Conservation (phyloP, 2,329 filamentous ascomycete genomes). For the Calonectria fujianensis region DNA sequence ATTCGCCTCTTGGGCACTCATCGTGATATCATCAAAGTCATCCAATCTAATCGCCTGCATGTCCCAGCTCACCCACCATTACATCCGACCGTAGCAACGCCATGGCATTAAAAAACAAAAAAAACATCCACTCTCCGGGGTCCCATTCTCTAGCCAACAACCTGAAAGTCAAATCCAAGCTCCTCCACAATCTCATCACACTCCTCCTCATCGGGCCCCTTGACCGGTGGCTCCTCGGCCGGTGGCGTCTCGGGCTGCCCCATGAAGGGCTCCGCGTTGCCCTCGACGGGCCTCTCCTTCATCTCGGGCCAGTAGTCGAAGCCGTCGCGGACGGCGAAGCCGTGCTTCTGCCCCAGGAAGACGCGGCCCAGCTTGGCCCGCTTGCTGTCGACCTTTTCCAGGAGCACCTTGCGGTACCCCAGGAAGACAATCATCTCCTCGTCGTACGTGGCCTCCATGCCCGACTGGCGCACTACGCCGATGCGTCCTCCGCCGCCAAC, state of each 20-base stretch:
- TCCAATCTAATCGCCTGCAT: background rate
- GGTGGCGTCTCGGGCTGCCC: background rate
- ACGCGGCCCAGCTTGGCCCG: slow-evolving; percentile 36
- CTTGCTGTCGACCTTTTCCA: slow-evolving; percentile 38
- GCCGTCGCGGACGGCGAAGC: slow-evolving; percentile 32
- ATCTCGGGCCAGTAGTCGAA: slow-evolving; percentile 39
- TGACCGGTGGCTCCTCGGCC: slow-evolving; percentile 18
- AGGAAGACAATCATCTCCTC: slow-evolving; percentile 41
- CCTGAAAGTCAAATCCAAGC: slow-evolving; percentile 30
- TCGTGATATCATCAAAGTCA: slow-evolving; percentile 21
- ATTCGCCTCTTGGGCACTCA: background rate
- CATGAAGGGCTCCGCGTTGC: slow-evolving; percentile 31
- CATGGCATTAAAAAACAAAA: background rate
- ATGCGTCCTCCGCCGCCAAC: slow-evolving; percentile 24
- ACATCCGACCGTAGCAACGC: background rate
- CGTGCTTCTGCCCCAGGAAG: slow-evolving; percentile 39
- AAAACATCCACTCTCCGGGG: background rate
- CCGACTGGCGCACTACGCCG: slow-evolving; percentile 27
- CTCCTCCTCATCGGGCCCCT: slow-evolving; percentile 26
- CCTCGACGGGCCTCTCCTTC: slow-evolving; percentile 35
- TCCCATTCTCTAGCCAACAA: slow-evolving; percentile 20
- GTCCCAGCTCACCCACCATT: background rate
- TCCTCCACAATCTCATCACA: slow-evolving; percentile 34
- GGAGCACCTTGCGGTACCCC: slow-evolving; percentile 37
- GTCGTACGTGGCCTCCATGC: slow-evolving; percentile 33